Percentiles rank a stretch among this genome's conserved stretches.
Conservation (phyloP, 2,329 filamentous ascomycete species). For the Penicillium sp. region DNA sequence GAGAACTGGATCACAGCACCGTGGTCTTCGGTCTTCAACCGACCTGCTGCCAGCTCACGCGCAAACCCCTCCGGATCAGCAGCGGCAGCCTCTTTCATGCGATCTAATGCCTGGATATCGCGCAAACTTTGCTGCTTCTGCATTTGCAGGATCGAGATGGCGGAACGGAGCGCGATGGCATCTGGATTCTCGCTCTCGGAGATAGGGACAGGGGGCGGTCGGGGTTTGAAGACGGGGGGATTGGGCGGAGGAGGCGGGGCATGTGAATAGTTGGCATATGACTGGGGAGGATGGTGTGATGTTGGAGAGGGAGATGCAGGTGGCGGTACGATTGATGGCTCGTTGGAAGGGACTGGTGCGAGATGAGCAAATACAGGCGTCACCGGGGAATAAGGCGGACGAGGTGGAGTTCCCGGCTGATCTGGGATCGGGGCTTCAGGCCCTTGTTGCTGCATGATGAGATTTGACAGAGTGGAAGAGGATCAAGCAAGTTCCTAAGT, state of each 20-base stretch:
- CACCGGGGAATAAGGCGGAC: constrained; percentile 49
- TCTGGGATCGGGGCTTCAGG: constrained; percentile 14
- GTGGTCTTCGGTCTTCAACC: constrained; percentile 48
- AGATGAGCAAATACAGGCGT: constrained; percentile 46
- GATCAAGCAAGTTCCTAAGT: constrained; percentile 4
- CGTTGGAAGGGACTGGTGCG: constrained; percentile 28
- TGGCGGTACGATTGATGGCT: constrained; percentile 36
- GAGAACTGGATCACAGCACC: constrained; percentile 39
- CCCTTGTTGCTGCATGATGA: constrained; percentile 19
- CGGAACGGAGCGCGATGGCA: constrained; percentile 79
- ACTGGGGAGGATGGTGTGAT: constrained; percentile 12
- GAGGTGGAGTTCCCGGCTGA: constrained; percentile 42
- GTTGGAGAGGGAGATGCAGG: constrained; percentile 32
- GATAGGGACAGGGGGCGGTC: constrained; percentile 46
- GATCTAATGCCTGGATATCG: constrained; percentile 70
- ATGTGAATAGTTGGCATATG: constrained; percentile 11
- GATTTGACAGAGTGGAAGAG: background rate
- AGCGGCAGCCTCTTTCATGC: constrained; percentile 69
- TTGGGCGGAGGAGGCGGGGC: constrained; percentile 19
- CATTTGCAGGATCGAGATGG: constrained; percentile 82
- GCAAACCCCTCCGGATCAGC: constrained; percentile 71
- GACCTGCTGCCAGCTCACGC: constrained; percentile 64
- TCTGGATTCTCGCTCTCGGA: constrained; percentile 68
- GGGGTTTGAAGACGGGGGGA: constrained; percentile 32
- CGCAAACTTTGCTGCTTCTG: constrained; percentile 75